phyloP scores from a whole-genome alignment of 2,329 filamentous ascomycete species.

The Emericellopsis atlantica region DNA sequence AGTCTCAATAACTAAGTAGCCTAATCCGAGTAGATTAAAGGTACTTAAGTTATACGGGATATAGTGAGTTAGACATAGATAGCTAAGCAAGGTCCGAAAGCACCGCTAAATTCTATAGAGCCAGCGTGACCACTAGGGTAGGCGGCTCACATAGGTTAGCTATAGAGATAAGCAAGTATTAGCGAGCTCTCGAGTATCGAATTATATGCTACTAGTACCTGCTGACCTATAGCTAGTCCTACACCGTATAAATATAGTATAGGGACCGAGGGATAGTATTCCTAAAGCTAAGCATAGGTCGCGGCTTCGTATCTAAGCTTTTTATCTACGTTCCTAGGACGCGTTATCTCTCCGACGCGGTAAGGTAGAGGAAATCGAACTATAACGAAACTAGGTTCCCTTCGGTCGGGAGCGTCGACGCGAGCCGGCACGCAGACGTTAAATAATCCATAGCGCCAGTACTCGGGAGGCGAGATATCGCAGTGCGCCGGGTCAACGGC shows the following conservation, averaged over 20 bases:
- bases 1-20: constrained; percentile 9
- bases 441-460: constrained; percentile 15
- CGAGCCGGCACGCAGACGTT: constrained; percentile 20
- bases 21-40: constrained; percentile 5
- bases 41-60: constrained; percentile 2
- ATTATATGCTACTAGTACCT: no score
- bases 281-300: constrained; percentile 9
- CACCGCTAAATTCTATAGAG: not conserved
- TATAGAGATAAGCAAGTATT: no score
- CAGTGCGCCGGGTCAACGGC: constrained; percentile 1
- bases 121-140: constrained; percentile 3
- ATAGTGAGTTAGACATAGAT: constrained; percentile 1
- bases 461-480: constrained; percentile 2
- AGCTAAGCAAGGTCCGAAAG: constrained; percentile 1
- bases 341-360: constrained; percentile 19
- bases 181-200: no score
- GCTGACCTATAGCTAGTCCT: no score
- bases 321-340: constrained; percentile 26
- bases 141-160: no score
- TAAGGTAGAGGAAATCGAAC: constrained; percentile 18
- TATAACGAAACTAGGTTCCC: constrained; percentile 5
- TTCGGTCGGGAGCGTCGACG: constrained; percentile 1
- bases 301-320: constrained; percentile 17
- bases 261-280: constrained; percentile 11
- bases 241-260: constrained; percentile 12